These are phyloP conservation scores for Arachis monticola DNA, from an alignment of 331 rosid species.

Conservation along the genomic window DNA sequence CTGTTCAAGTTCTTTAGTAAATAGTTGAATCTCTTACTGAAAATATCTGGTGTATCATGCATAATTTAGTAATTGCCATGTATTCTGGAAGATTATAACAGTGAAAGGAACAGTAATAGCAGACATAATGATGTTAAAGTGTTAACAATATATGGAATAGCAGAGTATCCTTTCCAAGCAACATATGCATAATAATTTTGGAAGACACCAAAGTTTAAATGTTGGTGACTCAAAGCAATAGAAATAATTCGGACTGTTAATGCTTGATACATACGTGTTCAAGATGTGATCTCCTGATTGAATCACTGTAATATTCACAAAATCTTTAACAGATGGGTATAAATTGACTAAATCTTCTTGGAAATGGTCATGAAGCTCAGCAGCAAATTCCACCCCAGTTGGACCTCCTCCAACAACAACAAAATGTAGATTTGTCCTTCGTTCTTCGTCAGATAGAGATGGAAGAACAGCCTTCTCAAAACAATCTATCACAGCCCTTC, in stretches of 20 bases:
- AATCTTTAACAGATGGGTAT: constrained; percentile 72
- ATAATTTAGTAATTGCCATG: background rate
- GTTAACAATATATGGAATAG: too few species aligned
- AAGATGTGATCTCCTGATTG: constrained; percentile 93
- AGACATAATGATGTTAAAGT: background rate
- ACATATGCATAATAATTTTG: background rate
- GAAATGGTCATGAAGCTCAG: constrained; percentile 81
- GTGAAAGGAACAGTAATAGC: background rate
- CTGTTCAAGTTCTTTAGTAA: background rate
- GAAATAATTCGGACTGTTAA: constrained; percentile 7
- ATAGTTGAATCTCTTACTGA: background rate
- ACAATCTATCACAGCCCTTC: constrained; percentile 74
- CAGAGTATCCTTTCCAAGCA: background rate
- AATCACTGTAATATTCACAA: constrained; percentile 73
- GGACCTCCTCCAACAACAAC: constrained; percentile 94
- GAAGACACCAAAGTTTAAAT: background rate
- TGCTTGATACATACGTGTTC: constrained; percentile 61
- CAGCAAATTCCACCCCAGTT: constrained; percentile 87
- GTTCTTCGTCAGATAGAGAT: constrained; percentile 69
- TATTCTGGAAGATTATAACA: background rate
- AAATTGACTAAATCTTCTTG: constrained; percentile 70
- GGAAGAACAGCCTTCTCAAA: constrained; percentile 80
- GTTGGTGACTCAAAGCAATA: background rate
- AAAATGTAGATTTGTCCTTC: constrained; percentile 71
- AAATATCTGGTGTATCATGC: background rate